Base-by-base conservation (phyloP, 208 protist species). In the Trypanosoma congolense region DNA sequence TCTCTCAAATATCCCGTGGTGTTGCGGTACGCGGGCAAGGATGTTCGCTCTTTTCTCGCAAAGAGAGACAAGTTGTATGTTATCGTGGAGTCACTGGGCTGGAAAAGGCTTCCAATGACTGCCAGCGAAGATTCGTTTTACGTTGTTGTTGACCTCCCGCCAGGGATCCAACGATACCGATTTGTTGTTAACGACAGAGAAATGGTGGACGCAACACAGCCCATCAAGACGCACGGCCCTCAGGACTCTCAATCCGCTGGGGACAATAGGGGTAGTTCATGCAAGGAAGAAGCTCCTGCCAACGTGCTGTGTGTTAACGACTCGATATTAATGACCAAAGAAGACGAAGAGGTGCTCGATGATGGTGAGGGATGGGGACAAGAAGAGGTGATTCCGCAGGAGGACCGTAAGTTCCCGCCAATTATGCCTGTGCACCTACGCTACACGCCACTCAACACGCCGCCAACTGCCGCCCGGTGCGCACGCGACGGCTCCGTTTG, bases 381-480 rank as follows among this genome's bases (percentile, higher is more conserved):
- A 64, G 80, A 93, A 46, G 62, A 60, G 40, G 70, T 87, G 38
- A 80, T 90, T 58, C 93, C 91, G 57, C 77, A 91, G 56, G 86
- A 92, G 62, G 75, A 73, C 6, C 73, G 87, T 46, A 96, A 93
- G 65, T 85, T 90, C 56, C 89, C 89, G 18, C 89, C 89, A 2
- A 82, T 96, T 25, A 67, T 92, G n/a, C 89, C 89, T 24, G 76
- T 90, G 29, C 89, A 96, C 56, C 66, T 96, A 44, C 83, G 89
- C 36, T 96, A 92, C 71, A 93, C 89, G 28, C 89, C 89, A 10
- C 82, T 96, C 21, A 93, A 92, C 58, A 92, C 86, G n/a, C 83
- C 82, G n/a, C 83, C 82, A n/a, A 93, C 83, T 30, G 78, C 81
- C 12, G 71, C 89, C n/a, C 87, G 82, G 33, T 89, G 82, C 61